A percentile compares a stretch with the other conserved stretches of the same genome.
These are phyloP conservation scores for Saxophila tyrrhenica DNA, from an alignment of 495 filamentous ascomycete genomes.

Conservation along the genomic window DNA sequence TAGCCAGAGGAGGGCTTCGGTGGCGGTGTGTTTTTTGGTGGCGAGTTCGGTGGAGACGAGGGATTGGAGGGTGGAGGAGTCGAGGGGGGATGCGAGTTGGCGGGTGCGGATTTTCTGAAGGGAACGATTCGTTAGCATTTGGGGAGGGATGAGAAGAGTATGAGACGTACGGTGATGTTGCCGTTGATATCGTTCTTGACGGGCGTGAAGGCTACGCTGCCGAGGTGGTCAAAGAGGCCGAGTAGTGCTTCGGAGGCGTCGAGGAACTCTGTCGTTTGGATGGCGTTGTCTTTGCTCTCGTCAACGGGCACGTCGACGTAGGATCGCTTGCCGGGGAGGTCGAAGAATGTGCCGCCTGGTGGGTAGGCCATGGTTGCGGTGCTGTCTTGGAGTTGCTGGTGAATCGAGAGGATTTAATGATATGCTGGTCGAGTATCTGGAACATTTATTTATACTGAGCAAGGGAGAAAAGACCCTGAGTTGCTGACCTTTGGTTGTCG, in stretches of 20 bases:
- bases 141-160: not conserved
- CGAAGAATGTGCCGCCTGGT: slow-evolving; percentile 66
- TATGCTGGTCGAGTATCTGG: not conserved
- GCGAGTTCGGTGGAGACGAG: slow-evolving; percentile 80
- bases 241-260: slow-evolving; percentile 79
- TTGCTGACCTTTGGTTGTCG: no score
- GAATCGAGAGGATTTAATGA: not conserved
- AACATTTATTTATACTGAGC: no score
- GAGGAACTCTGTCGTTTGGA: slow-evolving; percentile 78
- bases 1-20: slow-evolving; percentile 87
- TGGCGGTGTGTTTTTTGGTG: slow-evolving; percentile 69
- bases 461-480: no score
- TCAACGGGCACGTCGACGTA: slow-evolving; percentile 74
- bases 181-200: slow-evolving; percentile 86
- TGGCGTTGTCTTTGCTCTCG: slow-evolving; percentile 57
- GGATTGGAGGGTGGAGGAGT: slow-evolving; percentile 69
- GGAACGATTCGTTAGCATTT: not conserved
- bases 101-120: slow-evolving; percentile 81
- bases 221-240: slow-evolving; percentile 76
- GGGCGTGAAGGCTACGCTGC: slow-evolving; percentile 65
- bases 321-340: slow-evolving; percentile 59
- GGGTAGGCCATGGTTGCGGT: slow-evolving; percentile 31
- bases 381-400: not conserved
- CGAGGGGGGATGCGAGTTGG: slow-evolving; percentile 60
- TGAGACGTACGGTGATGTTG: slow-evolving; percentile 72